phyloP scores from a whole-genome alignment of 2,329 filamentous ascomycete genomes.

The Claviceps sp. region DNA sequence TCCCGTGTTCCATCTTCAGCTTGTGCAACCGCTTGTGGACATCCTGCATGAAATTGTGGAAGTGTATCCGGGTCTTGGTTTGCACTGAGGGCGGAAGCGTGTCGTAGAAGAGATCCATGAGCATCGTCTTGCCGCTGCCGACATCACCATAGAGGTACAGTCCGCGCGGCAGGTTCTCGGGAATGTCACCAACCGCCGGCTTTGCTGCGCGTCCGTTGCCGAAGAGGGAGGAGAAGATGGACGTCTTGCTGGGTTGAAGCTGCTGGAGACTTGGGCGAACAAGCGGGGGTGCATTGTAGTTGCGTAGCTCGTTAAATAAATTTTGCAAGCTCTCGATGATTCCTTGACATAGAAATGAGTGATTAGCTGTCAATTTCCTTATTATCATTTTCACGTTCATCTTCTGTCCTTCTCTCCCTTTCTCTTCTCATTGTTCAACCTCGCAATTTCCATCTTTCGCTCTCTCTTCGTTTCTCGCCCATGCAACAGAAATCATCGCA shows the following conservation, averaged over 20 bases:
- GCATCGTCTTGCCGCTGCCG: conserved; percentile 95
- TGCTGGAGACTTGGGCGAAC: conserved; percentile 66
- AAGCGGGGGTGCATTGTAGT: conserved; percentile 62
- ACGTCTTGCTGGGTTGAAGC: conserved; percentile 39
- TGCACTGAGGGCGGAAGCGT: conserved; percentile 69
- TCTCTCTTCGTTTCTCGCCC: no score
- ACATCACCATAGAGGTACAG: conserved; percentile 95
- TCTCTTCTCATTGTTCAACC: background rate
- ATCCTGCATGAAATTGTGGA: conserved; percentile 99
- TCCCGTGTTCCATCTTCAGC: conserved; percentile 80
- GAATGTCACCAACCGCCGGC: conserved; percentile 39
- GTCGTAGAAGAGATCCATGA: conserved; percentile 98
- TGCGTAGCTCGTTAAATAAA: conserved; percentile 67
- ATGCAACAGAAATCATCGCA: conserved; percentile 6
- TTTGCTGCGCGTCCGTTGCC: conserved; percentile 28
- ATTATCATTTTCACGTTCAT: no score
- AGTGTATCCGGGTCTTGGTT: conserved; percentile 86
- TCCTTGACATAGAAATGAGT: conserved; percentile 29
- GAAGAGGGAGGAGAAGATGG: conserved; percentile 49
- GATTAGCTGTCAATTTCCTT: background rate
- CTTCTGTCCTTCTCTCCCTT: no score
- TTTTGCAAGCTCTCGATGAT: conserved; percentile 85
- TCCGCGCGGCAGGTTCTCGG: conserved; percentile 67
- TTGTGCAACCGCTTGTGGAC: conserved; percentile 83
- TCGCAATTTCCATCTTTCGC: no score